These are phyloP conservation scores for Penicillium atrosanguineum DNA, from an alignment of 495 filamentous ascomycete genomes.

Conservation along the genomic window DNA sequence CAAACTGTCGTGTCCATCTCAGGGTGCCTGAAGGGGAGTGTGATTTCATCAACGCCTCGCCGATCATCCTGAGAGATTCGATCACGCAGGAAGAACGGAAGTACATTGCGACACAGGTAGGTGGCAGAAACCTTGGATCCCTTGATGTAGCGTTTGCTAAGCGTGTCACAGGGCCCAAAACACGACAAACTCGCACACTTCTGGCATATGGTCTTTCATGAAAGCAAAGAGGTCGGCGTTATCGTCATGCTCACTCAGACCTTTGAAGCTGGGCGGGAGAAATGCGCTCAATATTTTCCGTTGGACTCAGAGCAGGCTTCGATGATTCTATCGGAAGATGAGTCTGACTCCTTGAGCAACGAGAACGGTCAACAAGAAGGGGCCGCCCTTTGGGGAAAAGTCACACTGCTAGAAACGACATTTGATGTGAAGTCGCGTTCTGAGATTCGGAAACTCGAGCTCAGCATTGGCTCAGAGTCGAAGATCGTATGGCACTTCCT, in stretches of 20 bases:
- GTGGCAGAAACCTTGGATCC: slow-evolving; percentile 27
- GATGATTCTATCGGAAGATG: slow-evolving; percentile 61
- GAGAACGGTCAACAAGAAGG: slow-evolving; percentile 20
- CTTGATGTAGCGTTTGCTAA: not conserved
- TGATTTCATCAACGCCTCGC: slow-evolving; percentile 97
- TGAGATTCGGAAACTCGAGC: slow-evolving; percentile 54
- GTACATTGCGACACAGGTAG: slow-evolving; percentile 69
- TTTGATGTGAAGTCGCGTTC: slow-evolving; percentile 49
- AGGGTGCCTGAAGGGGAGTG: slow-evolving; percentile 73
- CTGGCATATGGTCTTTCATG: slow-evolving; percentile 95
- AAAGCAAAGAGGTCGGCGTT: slow-evolving; percentile 73
- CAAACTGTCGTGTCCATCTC: slow-evolving; percentile 79
- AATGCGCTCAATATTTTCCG: slow-evolving; percentile 92
- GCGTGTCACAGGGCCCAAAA: slow-evolving; percentile 71
- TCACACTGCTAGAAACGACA: slow-evolving; percentile 48
- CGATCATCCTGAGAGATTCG: slow-evolving; percentile 66
- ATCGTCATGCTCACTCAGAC: slow-evolving; percentile 97
- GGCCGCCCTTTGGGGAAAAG: slow-evolving; percentile 29
- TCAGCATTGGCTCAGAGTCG: slow-evolving; percentile 56
- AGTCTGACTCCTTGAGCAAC: slow-evolving; percentile 29
- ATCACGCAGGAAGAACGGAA: slow-evolving; percentile 47
- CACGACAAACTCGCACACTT: slow-evolving; percentile 65
- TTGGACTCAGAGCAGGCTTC: slow-evolving; percentile 50
- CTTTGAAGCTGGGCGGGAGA: slow-evolving; percentile 75
- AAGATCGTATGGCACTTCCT: slow-evolving; percentile 85